Evolutionary conservation across 1,139 yeast species (phyloP), one percentile per base, ranked within the genome.

Genomic region (Geotrichum siamense): DNA sequence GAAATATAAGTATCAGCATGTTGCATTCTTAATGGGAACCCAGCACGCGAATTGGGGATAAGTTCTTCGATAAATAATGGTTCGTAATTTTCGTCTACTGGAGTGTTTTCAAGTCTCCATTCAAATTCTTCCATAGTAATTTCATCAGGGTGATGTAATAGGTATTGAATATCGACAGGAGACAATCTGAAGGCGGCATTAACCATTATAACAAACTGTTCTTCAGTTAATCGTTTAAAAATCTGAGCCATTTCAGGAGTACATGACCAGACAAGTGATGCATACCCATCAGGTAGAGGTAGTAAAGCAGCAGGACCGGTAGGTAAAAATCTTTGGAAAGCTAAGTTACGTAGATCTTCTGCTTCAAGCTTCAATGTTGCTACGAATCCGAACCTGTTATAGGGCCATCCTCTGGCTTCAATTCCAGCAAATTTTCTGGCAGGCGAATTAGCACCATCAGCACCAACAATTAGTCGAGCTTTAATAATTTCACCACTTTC

Each of bases 401-500:
- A 91, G 47, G 75, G 76, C 98, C 98, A 93, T 5, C 98, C 98
- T 40, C 95, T 72, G 5, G 94, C 78, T 58, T 79, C 79, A 46
- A 93, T 86, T 2, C 76, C 78, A 0, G 96, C 82, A 59, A 75
- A 89, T 51, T 75, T 71, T 38, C 97, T 74, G 2, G 84, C 98
- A 0, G 96, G 96, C 0, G 97, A 87, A 62, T 89, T 86, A 60
- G 79, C 86, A 0, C 99, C 99, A 61, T 91, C 98, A 17, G 96
- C 95, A 8, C 99, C 99, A 12, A 89, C 78, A 29, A 91, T 69
- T 20, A 91, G 69, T 48, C 96, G 70, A 0, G 96, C 75, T 55
- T 76, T 76, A 40, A 82, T 67, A 13, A 60, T 54, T 13, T 74
- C 73, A 1, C 96, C 96, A 50, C 76, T 74, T 19, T 78, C 76